Conservation (phyloP, 164 flowering plant genomes). For the Piper betle region DNA sequence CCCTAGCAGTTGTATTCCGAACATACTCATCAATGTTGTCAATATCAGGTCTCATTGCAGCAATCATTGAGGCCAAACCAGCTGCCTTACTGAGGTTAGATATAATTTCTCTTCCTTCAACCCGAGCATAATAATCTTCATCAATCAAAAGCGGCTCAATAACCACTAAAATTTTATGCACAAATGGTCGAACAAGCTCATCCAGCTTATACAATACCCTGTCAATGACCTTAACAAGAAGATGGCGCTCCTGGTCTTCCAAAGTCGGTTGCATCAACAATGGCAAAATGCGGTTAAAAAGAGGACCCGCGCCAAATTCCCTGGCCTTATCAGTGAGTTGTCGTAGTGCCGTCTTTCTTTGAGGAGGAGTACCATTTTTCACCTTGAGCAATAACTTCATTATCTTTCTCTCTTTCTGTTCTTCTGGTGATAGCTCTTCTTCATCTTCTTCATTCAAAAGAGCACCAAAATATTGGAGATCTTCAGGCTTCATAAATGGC, state of each 20-base stretch:
- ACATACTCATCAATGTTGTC: slow-evolving; percentile 98
- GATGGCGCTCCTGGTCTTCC: slow-evolving; percentile 98
- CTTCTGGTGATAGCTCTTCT: slow-evolving; percentile 83
- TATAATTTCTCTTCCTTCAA: slow-evolving; percentile 93
- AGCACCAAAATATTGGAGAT: slow-evolving; percentile 78
- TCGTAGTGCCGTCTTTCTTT: slow-evolving; percentile 91
- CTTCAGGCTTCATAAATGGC: slow-evolving; percentile 96
- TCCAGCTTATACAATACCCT: slow-evolving; percentile 92
- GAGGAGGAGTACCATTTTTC: slow-evolving; percentile 98
- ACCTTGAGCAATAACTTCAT: slow-evolving; percentile 96
- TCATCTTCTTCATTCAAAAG: slow-evolving; percentile 86
- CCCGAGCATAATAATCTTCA: slow-evolving; percentile 98
- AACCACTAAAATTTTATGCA: slow-evolving; percentile 90
- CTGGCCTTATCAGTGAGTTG: slow-evolving; percentile 97
- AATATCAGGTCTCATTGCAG: slow-evolving; percentile 98
- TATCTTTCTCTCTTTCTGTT: slow-evolving; percentile 96
- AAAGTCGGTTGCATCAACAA: slow-evolving; percentile 95
- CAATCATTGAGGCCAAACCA: slow-evolving; percentile 99
- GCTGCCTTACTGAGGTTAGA: slow-evolving; percentile 98
- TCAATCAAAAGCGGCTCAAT: slow-evolving; percentile 96
- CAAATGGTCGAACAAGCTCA: slow-evolving; percentile 92
- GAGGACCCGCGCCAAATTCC: slow-evolving; percentile 94
- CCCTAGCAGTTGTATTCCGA: slow-evolving; percentile 94
- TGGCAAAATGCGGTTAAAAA: slow-evolving; percentile 83
- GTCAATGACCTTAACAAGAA: slow-evolving; percentile 93